Evolutionary conservation across 768 basidiomycete genomes (phyloP), one percentile per base, ranked within the genome.

Genomic region (Boletus huronensis): DNA sequence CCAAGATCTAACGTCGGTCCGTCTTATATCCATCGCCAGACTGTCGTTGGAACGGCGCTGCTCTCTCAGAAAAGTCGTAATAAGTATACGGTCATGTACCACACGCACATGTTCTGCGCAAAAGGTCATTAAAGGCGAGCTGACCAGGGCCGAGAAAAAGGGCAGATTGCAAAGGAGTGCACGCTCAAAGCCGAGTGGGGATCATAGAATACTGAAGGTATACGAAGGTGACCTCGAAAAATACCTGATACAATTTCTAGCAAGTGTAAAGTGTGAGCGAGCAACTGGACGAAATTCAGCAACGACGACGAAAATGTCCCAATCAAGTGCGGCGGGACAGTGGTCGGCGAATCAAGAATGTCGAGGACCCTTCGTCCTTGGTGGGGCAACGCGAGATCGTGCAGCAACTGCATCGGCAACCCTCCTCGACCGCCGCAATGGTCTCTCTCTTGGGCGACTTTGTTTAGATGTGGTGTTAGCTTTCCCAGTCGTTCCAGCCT

Each of bases 321-420:
- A 52, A 42, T 31, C 25, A 40, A n/a, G 35, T 23, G 19, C 19
- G 19, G 16, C 29, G n/a, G 34, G 41, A 25, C 28, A 38, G 25
- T 21, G 31, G 42, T 43, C 19, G 3, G 23, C 29, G 31, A 19
- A 47, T 72, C 59, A 70, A 36, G 67, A 48, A 44, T 69, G 65
- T 45, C 64, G 57, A 42, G 57, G 58, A 16, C 71, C 64, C 39
- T 61, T 71, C 11, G 46, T 62, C 48, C 65, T 64, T 17, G 60
- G 63, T 6, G 73, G 70, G 36, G 73, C 72, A 46, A 75, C 73
- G 36, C 77, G 77, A 31, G 78, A 71, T 40, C 80, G 76, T 8
- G 79, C 78, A 44, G 79, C 79, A 41, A 76, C 72, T 17, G 82
- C 80, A 54, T 81, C 77, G 29, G 85, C 85, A 21, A 88, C 86